phyloP scores from a whole-genome alignment of 2,329 filamentous ascomycete genomes.

The Aspergillus sp. region DNA sequence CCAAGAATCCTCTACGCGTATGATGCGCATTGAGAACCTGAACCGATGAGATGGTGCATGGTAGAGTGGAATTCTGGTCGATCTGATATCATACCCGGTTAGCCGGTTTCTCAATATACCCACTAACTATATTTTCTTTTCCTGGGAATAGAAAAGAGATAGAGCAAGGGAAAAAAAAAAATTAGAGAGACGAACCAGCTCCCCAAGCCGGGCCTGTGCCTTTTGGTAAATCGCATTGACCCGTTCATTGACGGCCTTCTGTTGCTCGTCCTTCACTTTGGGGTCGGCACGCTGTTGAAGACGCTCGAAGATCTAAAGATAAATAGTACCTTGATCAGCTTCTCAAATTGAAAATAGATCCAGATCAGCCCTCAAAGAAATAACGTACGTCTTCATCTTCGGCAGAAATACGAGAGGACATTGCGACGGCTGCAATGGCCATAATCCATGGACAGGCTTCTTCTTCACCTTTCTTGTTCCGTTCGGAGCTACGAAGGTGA shows the following conservation, averaged over 20 bases:
- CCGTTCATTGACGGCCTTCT: slow-evolving; percentile 57
- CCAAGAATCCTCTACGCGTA: slow-evolving; percentile 78
- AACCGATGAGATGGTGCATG: slow-evolving; percentile 82
- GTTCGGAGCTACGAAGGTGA: slow-evolving; percentile 14
- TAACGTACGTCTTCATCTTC: slow-evolving; percentile 38
- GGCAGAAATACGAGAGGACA: slow-evolving; percentile 38
- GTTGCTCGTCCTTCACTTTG: slow-evolving; percentile 54
- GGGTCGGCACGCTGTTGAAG: slow-evolving; percentile 52
- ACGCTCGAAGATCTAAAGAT: slow-evolving; percentile 29
- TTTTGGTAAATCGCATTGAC: slow-evolving; percentile 56
- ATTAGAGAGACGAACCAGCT: slow-evolving; percentile 51
- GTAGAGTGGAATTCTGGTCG: slow-evolving; percentile 76
- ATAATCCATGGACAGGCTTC: slow-evolving; percentile 10
- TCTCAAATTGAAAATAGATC: slow-evolving; percentile 3
- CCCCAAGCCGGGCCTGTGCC: slow-evolving; percentile 58
- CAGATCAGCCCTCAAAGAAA: not conserved
- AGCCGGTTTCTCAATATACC: slow-evolving; percentile 8
- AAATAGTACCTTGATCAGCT: too few species aligned
- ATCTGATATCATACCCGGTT: slow-evolving; percentile 48
- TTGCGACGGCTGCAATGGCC: slow-evolving; percentile 34
- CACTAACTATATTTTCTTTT: not conserved
- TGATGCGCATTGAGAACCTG: slow-evolving; percentile 76
- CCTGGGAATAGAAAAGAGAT: not conserved
- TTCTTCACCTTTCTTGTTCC: slow-evolving; percentile 12
- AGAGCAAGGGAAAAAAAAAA: slow-evolving; percentile 3